Evolutionary conservation across 2,329 filamentous ascomycete genomes (phyloP).

Genomic region (Calycina herbarum): DNA sequence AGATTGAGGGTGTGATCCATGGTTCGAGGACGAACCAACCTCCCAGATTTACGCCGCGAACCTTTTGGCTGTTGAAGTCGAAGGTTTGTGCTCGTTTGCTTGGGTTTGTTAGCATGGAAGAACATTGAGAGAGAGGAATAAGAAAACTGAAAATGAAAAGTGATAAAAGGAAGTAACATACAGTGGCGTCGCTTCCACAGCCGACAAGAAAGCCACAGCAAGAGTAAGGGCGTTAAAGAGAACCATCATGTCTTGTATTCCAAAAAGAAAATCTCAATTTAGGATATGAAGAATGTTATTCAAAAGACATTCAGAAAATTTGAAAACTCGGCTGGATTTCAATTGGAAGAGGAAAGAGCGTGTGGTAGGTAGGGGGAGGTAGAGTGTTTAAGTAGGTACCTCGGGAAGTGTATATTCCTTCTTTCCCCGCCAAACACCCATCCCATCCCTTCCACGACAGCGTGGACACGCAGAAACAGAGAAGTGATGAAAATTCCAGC

Average conservation of each 20-base stretch:
- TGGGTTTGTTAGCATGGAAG: no score
- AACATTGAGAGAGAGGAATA: no score
- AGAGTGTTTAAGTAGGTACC: neutral
- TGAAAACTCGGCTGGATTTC: neutral
- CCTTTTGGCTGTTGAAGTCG: slow-evolving; percentile 53
- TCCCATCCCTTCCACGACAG: neutral
- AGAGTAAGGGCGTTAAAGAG: slow-evolving; percentile 23
- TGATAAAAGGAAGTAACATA: slow-evolving; percentile 11
- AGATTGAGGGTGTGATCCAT: slow-evolving; percentile 60
- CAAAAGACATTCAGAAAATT: neutral
- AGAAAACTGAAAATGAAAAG: neutral
- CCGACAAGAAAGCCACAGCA: slow-evolving; percentile 19
- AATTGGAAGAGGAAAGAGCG: neutral
- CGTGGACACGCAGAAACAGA: neutral
- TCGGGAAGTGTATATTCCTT: neutral
- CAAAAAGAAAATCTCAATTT: neutral
- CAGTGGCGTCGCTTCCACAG: slow-evolving; percentile 23
- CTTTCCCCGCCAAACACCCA: neutral
- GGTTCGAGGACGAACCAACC: slow-evolving; percentile 44
- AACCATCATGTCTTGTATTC: slow-evolving; percentile 13
- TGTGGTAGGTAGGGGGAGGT: neutral
- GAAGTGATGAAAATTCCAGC: neutral
- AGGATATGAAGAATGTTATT: neutral
- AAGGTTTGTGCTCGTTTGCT: slow-evolving; percentile 43
- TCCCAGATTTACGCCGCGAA: slow-evolving; percentile 65